Conservation (phyloP, 441 rosid species). For the Omphalea diandra region DNA sequence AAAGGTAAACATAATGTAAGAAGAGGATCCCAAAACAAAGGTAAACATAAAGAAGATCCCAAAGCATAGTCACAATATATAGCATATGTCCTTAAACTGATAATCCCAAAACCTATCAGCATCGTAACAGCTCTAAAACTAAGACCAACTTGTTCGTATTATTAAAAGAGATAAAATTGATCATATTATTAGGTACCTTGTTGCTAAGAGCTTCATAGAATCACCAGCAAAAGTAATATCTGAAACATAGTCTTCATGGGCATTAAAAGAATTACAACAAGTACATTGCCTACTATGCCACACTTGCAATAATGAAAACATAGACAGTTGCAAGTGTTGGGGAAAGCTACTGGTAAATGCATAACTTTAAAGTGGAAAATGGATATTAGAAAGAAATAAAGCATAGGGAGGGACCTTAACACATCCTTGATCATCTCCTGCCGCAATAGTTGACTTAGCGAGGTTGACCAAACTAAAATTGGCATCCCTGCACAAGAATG, state of each 20-base stretch:
- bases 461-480: conserved; percentile 69
- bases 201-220: conserved; percentile 70
- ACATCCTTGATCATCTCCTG: conserved; percentile 95
- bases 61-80: too few relatives aligned
- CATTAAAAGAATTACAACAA: conserved; percentile 64
- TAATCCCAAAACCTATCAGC: neutral
- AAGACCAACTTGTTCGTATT: too few relatives aligned
- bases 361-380: neutral
- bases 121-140: neutral
- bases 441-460: conserved; percentile 73
- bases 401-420: conserved; percentile 71
- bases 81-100: neutral
- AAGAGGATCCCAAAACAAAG: neutral
- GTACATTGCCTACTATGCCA: conserved; percentile 93
- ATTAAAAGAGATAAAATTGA: neutral
- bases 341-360: neutral
- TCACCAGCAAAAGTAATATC: conserved; percentile 75
- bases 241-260: conserved; percentile 83
- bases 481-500: conserved; percentile 53
- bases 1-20: neutral
- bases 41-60: neutral
- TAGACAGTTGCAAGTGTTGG: neutral
- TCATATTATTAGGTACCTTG: conserved; percentile 58
- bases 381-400: too few relatives aligned
- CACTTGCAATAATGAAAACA: conserved; percentile 41